Evolutionary conservation across 177 flowering plant genomes (phyloP).

Genomic region (Vitis hybrid): DNA sequence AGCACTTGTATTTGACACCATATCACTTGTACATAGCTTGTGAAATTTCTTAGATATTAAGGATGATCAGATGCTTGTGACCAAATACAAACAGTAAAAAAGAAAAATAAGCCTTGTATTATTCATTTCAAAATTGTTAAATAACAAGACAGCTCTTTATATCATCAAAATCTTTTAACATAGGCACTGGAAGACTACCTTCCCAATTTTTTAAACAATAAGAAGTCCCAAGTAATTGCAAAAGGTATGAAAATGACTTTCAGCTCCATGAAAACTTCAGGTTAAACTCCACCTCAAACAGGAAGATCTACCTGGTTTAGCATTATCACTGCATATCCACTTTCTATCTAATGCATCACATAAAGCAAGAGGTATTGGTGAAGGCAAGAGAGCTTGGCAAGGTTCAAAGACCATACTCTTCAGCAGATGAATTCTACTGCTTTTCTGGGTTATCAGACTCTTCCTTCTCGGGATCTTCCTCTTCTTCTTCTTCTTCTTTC

Average conservation of each 20-base stretch:
- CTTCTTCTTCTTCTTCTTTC: slow-evolving; percentile 47
- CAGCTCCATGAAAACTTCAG: neutral
- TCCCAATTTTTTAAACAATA: neutral
- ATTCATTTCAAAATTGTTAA: neutral
- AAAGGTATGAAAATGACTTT: too few relatives aligned
- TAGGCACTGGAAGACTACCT: slow-evolving; percentile 1
- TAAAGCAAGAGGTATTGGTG: neutral
- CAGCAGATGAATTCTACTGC: slow-evolving; percentile 9
- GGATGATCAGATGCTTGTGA: neutral
- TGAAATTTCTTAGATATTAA: too few relatives aligned
- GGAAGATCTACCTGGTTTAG: neutral
- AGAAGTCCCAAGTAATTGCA: neutral
- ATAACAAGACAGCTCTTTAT: neutral
- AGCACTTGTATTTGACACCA: too few relatives aligned
- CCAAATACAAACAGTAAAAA: neutral
- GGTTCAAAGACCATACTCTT: neutral
- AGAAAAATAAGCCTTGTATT: neutral
- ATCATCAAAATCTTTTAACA: neutral
- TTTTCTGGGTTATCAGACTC: slow-evolving; percentile 32
- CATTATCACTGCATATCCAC: neutral
- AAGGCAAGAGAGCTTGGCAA: neutral
- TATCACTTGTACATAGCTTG: too few relatives aligned
- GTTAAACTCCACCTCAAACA: neutral
- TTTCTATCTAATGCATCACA: neutral
- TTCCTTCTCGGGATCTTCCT: slow-evolving; percentile 57